Conservation (phyloP, 2,329 filamentous ascomycete species). For the Curvularia sp. region DNA sequence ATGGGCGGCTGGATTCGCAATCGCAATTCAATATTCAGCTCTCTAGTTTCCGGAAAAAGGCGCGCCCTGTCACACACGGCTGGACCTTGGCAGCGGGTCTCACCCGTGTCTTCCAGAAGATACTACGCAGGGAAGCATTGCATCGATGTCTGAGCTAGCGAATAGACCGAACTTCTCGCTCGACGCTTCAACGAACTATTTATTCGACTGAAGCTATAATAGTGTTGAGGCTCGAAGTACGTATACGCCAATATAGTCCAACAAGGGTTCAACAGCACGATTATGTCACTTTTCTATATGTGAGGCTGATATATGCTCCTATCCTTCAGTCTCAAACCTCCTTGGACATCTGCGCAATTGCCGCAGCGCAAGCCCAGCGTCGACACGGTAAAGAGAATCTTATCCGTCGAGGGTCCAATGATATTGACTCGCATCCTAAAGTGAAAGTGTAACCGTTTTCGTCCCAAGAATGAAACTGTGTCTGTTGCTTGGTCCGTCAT, state of each 20-base stretch:
- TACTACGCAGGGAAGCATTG: constrained; percentile 9
- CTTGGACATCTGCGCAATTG: constrained; percentile 1
- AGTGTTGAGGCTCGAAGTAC: neutral
- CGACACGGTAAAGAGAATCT: neutral
- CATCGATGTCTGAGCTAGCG: neutral
- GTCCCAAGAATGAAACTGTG: neutral
- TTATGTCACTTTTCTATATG: neutral
- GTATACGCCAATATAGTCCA: neutral
- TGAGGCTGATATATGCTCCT: constrained; percentile 2
- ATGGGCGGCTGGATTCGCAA: neutral
- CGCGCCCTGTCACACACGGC: constrained; percentile 13
- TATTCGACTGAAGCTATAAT: neutral
- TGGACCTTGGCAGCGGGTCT: constrained; percentile 12
- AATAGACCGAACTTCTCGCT: constrained; percentile 3
- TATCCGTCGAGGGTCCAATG: neutral
- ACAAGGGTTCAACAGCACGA: neutral
- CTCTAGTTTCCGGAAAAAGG: constrained; percentile 7
- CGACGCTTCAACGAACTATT: neutral
- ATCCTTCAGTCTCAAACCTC: neutral
- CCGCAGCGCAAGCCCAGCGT: neutral
- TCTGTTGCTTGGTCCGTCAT: neutral
- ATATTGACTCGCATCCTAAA: neutral
- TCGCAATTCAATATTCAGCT: constrained; percentile 5
- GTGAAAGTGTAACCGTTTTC: neutral
- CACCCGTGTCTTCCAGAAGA: constrained; percentile 11